Base-by-base conservation (phyloP, 139 green algal genomes). In the Dunaliella sp. region DNA sequence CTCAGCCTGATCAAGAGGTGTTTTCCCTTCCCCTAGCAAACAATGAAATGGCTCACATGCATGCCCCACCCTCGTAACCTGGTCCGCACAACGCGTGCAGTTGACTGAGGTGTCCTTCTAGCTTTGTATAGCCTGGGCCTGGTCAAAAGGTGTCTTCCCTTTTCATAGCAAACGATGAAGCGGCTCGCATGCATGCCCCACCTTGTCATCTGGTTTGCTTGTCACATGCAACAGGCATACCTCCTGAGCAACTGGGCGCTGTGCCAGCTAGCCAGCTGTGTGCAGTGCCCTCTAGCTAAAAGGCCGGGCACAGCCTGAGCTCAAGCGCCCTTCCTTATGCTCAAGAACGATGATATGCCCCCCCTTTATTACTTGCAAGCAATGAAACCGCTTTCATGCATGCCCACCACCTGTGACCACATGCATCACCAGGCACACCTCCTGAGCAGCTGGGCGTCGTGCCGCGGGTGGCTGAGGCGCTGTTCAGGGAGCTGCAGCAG, bases 361-460 rank as follows among this genome's bases (percentile, higher is more conserved):
- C 74, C 31, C 16, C 48, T 16, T 26, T 16, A 65, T 65, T 16
- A 65, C 48, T 16, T 16, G 48, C 16, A 7, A 65, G 7, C 7
- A 7, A 65, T 65, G 16, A 65, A 65, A 65, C 7, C 7, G 48
- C 48, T 16, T 7, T 65, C 7, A 65, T 65, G 7, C 16, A 16
- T 16, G 16, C 48, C 48, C 7, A 65, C 48, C 7, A 65, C 16
- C 48, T 65, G 48, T 26, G 7, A 65, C 48, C 16, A 16, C 48
- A 65, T 16, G 48, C 48, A 65, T 91, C 88, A 57, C 33, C 81
- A 2, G 59, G 72, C 16, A 92, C 86, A 7, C 84, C 87, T 0
- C 77, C 72, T 22, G 36, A 88, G n/a, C 87, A 90, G 82, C 84
- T 92, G 86, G 91, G 91, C n/a, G 26, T 94, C 34, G 83, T 89